Conservation (phyloP, 306 rosid genomes). For the Hippophae gyantsensis region DNA sequence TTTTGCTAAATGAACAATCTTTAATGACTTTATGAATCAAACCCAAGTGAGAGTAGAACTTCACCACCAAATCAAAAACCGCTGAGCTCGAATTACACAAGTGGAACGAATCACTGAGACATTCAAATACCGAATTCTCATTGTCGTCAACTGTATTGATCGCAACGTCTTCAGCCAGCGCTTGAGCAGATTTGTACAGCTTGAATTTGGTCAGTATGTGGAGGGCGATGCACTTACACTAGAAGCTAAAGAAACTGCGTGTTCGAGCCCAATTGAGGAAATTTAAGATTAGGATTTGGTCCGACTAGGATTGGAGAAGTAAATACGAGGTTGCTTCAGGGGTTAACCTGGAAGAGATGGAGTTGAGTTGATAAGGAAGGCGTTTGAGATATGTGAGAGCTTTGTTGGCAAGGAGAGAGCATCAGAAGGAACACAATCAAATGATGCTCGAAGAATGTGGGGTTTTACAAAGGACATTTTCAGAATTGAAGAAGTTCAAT, state of each 20-base stretch:
- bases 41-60: slow-evolving; percentile 52
- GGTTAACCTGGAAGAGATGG: slow-evolving; percentile 49
- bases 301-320: slow-evolving; percentile 61
- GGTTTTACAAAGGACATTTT: slow-evolving; percentile 31
- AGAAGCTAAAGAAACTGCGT: slow-evolving; percentile 45
- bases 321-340: slow-evolving; percentile 61
- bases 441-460: slow-evolving; percentile 13
- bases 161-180: slow-evolving; percentile 59
- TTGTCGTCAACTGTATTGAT: slow-evolving; percentile 21
- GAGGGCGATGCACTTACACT: slow-evolving; percentile 63
- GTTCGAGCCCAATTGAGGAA: slow-evolving; percentile 64
- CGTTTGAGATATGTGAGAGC: slow-evolving; percentile 61
- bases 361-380: slow-evolving; percentile 47
- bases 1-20: slow-evolving; percentile 43
- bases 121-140: slow-evolving; percentile 39
- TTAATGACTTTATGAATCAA: slow-evolving; percentile 36
- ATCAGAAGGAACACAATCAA: slow-evolving; percentile 29
- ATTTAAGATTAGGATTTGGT: slow-evolving; percentile 34
- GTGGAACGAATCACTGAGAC: slow-evolving; percentile 46
- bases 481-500: neutral
- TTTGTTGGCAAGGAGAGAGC: slow-evolving; percentile 31
- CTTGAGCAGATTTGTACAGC: slow-evolving; percentile 60
- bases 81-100: slow-evolving; percentile 54
- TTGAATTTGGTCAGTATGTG: slow-evolving; percentile 75
- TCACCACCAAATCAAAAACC: slow-evolving; percentile 59